These are phyloP conservation scores for Aspergillus sp. DNA, from an alignment of 2,329 filamentous ascomycete species.

Conservation along the genomic window DNA sequence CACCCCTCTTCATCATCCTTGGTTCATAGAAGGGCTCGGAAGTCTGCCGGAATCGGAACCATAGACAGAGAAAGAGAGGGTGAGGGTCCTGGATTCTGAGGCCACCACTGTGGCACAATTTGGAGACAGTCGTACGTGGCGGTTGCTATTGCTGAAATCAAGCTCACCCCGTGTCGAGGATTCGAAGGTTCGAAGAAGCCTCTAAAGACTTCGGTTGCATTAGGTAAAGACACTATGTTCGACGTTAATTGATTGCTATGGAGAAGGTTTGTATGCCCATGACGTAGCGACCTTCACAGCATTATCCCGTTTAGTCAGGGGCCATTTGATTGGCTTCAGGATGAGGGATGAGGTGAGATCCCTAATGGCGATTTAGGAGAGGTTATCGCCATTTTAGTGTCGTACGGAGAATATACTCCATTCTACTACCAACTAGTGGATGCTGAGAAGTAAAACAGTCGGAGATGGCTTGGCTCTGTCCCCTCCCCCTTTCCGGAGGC, in stretches of 20 bases:
- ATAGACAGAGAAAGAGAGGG: background rate
- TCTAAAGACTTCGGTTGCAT: slow-evolving; percentile 1
- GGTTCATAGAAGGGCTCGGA: background rate
- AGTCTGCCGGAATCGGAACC: background rate
- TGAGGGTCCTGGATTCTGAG: background rate
- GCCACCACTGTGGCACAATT: background rate
- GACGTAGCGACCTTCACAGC: background rate
- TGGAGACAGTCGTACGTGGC: background rate
- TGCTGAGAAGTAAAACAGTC: background rate
- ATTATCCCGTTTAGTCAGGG: slow-evolving; percentile 2
- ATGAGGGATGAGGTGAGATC: background rate
- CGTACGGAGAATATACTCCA: background rate
- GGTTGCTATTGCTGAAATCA: background rate
- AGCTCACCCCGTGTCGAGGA: slow-evolving; percentile 1
- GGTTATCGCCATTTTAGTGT: background rate
- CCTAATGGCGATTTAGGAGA: background rate
- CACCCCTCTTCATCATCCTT: no score
- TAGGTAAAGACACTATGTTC: slow-evolving; percentile 1
- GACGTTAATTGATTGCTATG: slow-evolving; percentile 1
- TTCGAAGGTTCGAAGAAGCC: slow-evolving; percentile 10
- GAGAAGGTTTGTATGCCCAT: background rate
- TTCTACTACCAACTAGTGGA: background rate
- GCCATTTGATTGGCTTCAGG: background rate
- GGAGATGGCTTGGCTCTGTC: background rate
- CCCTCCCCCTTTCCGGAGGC: background rate